Conservation (phyloP, 1,284 basidiomycete species). For the Cryptococcus amylolentus region DNA sequence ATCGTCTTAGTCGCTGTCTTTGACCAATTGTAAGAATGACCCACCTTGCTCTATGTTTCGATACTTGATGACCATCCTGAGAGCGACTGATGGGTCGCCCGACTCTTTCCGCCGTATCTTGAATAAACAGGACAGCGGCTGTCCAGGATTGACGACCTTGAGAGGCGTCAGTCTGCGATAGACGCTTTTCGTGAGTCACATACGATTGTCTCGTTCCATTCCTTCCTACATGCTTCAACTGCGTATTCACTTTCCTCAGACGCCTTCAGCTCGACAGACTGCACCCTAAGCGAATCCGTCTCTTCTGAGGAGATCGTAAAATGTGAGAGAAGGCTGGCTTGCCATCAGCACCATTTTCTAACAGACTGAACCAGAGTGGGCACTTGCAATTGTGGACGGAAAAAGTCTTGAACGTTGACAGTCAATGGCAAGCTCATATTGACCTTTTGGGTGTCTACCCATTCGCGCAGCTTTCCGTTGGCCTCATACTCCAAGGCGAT, state of each 20-base stretch:
- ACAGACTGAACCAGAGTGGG: not conserved
- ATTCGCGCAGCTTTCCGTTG: constrained; percentile 10
- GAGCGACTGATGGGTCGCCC: constrained; percentile 11
- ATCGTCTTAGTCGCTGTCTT: not conserved
- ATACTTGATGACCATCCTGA: constrained; percentile 40
- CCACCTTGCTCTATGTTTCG: constrained; percentile 38
- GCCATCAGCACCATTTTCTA: not conserved
- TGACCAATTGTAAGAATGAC: constrained; percentile 3
- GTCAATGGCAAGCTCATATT: constrained; percentile 47
- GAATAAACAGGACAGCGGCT: constrained; percentile 44
- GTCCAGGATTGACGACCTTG: constrained; percentile 30
- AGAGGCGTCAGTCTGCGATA: not conserved
- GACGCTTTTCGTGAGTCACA: not conserved
- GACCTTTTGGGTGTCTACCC: constrained; percentile 32
- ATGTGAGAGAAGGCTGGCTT: constrained; percentile 43
- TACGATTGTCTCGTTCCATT: constrained; percentile 10
- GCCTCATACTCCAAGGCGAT: constrained; percentile 27
- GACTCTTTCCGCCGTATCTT: constrained; percentile 21
- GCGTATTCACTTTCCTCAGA: constrained; percentile 13
- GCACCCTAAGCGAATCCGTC: constrained; percentile 38
- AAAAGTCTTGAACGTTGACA: constrained; percentile 52
- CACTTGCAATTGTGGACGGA: constrained; percentile 45
- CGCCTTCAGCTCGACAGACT: constrained; percentile 24
- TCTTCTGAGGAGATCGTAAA: constrained; percentile 49
- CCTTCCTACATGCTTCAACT: constrained; percentile 24